phyloP scores from a whole-genome alignment of 768 basidiomycete genomes.

The Psilocybe tampanensis region DNA sequence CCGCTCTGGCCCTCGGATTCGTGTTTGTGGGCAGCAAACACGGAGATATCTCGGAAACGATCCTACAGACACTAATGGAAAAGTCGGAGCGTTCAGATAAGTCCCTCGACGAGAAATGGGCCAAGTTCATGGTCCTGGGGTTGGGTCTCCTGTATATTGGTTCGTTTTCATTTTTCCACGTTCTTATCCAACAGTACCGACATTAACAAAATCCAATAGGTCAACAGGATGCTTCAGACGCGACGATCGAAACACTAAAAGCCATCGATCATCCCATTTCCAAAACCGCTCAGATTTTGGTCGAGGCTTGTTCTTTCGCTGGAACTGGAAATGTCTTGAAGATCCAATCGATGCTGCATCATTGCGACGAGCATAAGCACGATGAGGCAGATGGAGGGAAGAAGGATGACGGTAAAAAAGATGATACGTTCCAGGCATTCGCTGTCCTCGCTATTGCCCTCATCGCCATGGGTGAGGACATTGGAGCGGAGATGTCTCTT shows the following conservation, averaged over 20 bases:
- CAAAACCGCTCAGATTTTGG: conserved; percentile 87
- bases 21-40: conserved; percentile 95
- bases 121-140: conserved; percentile 86
- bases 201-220: conserved; percentile 48
- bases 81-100: conserved; percentile 61
- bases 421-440: conserved; percentile 88
- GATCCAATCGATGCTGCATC: conserved; percentile 88
- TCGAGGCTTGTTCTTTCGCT: conserved; percentile 92
- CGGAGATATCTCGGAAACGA: conserved; percentile 87
- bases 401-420: conserved; percentile 58
- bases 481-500: conserved; percentile 97
- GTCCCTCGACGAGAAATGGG: conserved; percentile 91
- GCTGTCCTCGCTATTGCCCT: conserved; percentile 93
- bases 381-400: conserved; percentile 39
- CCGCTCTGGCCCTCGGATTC: conserved; percentile 90
- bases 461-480: conserved; percentile 97
- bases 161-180: conserved; percentile 34
- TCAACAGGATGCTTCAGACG: conserved; percentile 90
- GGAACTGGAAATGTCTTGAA: conserved; percentile 95
- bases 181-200: neutral
- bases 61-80: conserved; percentile 93
- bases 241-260: conserved; percentile 90
- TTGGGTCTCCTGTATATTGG: conserved; percentile 91
- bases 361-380: conserved; percentile 88
- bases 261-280: conserved; percentile 93